Evolutionary conservation across 179 eudicot genomes (phyloP).

Genomic region (Spergularia azorica): DNA sequence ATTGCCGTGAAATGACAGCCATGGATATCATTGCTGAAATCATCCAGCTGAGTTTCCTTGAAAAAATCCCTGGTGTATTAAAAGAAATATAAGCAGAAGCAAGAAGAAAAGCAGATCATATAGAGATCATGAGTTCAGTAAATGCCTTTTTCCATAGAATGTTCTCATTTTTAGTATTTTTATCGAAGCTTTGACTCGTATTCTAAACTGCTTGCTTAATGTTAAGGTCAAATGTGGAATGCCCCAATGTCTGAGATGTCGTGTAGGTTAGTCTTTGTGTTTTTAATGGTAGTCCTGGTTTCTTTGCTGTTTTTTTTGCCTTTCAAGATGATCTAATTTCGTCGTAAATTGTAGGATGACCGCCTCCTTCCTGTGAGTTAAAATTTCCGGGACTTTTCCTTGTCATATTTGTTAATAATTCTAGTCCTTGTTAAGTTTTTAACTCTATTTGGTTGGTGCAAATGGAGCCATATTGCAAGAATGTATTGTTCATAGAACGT

Average conservation of each 20-base stretch:
- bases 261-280: background rate
- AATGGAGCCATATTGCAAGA: too few relatives aligned
- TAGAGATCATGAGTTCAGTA: background rate
- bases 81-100: background rate
- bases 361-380: background rate
- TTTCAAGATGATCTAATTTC: background rate
- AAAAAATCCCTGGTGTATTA: conserved; percentile 16
- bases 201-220: background rate
- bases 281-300: too few relatives aligned
- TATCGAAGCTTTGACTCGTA: background rate
- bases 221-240: too few relatives aligned
- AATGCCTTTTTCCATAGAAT: background rate
- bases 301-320: background rate
- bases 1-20: conserved; percentile 16
- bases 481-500: too few relatives aligned
- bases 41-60: conserved; percentile 35
- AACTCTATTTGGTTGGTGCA: too few relatives aligned
- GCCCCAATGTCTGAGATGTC: background rate
- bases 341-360: background rate
- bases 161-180: background rate
- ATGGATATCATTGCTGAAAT: conserved; percentile 13
- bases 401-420: background rate
- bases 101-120: background rate
- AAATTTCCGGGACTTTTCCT: background rate
- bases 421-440: too few relatives aligned